These are phyloP conservation scores for Chalara sp. DNA, from an alignment of 2,329 filamentous ascomycete genomes.

Conservation along the genomic window DNA sequence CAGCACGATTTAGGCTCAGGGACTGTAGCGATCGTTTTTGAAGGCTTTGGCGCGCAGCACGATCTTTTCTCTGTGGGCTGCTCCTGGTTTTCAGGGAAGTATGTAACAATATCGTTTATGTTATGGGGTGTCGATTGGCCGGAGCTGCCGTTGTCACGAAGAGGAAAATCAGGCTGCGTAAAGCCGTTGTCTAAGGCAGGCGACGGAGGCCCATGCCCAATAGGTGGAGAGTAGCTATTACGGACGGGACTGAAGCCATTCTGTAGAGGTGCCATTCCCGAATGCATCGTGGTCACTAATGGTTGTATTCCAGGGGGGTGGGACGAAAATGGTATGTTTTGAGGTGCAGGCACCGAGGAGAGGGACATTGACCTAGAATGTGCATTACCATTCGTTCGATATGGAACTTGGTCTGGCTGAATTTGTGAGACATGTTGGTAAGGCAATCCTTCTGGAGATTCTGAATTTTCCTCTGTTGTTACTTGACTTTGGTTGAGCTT, in stretches of 20 bases:
- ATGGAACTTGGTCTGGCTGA: not conserved
- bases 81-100: conserved; percentile 6
- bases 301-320: too few species aligned
- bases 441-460: conserved; percentile 18
- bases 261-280: too few species aligned
- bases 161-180: conserved; percentile 8
- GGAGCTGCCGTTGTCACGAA: conserved; percentile 9
- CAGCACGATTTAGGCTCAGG: conserved; percentile 15
- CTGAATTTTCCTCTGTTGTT: not conserved
- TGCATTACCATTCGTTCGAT: too few species aligned
- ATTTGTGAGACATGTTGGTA: conserved; percentile 17
- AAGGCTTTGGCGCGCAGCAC: conserved; percentile 16
- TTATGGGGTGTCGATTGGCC: conserved; percentile 4
- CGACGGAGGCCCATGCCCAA: conserved; percentile 17
- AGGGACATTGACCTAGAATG: too few species aligned
- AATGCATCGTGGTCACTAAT: too few species aligned
- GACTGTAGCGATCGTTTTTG: conserved; percentile 15
- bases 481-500: too few species aligned
- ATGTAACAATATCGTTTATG: not conserved
- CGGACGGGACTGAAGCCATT: too few species aligned
- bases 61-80: conserved; percentile 1
- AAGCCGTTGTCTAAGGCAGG: conserved; percentile 6
- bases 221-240: too few species aligned
- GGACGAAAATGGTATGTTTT: too few species aligned
- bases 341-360: too few species aligned